Conservation (phyloP, 176 grass and related monocot species). For the Stipa capillata region DNA sequence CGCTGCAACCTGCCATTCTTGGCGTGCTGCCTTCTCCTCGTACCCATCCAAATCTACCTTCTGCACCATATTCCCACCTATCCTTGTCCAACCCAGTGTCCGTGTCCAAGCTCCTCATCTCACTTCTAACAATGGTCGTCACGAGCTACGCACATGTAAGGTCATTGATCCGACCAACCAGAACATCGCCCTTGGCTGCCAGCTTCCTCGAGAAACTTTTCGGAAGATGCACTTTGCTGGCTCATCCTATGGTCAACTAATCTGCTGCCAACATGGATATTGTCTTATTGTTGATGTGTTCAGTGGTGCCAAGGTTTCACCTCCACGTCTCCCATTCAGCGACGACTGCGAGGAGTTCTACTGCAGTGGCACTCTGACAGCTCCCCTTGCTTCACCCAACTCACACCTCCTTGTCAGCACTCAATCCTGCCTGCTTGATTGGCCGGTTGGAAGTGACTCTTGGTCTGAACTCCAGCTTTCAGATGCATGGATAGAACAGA, state of each 20-base stretch:
- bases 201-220: not conserved
- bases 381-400: not conserved
- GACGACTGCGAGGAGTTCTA: not conserved
- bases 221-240: not conserved
- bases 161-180: constrained; percentile 3
- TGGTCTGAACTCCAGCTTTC: not conserved
- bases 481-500: not conserved
- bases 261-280: not conserved
- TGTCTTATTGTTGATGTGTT: constrained; percentile 34
- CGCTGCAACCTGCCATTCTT: not conserved
- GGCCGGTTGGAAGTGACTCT: not conserved
- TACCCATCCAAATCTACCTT: not conserved
- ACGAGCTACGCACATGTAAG: not conserved
- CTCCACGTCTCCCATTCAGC: constrained; percentile 17
- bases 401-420: not conserved
- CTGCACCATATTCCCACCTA: not conserved
- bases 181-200: not conserved
- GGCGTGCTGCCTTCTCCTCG: not conserved
- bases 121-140: not conserved
- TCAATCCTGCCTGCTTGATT: not conserved
- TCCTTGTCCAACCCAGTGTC: not conserved
- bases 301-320: constrained; percentile 18
- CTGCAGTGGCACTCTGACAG: not conserved
- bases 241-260: not conserved
- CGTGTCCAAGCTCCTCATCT: not conserved